These are phyloP conservation scores for Auxenochlorella pyrenoidosa DNA, from an alignment of 139 green algal species.

Conservation along the genomic window DNA sequence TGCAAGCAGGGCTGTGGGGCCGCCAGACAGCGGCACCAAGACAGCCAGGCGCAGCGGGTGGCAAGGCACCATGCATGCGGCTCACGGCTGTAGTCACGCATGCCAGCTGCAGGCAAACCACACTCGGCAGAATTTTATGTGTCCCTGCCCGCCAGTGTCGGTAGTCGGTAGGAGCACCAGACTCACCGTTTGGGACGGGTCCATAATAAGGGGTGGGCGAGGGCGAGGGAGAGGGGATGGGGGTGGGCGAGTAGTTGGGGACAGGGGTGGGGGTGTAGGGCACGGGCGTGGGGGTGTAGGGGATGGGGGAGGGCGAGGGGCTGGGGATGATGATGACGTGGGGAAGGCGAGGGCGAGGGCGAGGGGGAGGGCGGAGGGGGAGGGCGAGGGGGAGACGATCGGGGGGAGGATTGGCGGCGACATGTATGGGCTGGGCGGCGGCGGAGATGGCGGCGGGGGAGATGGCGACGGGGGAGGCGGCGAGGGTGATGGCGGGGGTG, in stretches of 20 bases:
- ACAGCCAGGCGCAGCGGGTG: neutral
- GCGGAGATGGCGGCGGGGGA: neutral
- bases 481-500: neutral
- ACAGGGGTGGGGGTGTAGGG: neutral
- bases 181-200: neutral
- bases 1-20: neutral
- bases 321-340: neutral
- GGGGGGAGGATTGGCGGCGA: neutral
- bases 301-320: neutral
- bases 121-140: too few species aligned
- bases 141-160: too few species aligned
- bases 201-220: neutral
- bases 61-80: neutral
- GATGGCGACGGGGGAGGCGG: neutral
- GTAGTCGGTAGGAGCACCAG: neutral
- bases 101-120: too few species aligned
- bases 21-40: too few species aligned
- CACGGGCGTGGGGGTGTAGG: neutral
- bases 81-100: too few species aligned
- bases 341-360: neutral
- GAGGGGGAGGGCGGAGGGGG: neutral
- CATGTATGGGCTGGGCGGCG: neutral
- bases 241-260: neutral
- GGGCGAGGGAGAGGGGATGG: neutral
- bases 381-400: neutral